phyloP scores from a whole-genome alignment of 208 protist genomes.

The Leishmania guyanensis region DNA sequence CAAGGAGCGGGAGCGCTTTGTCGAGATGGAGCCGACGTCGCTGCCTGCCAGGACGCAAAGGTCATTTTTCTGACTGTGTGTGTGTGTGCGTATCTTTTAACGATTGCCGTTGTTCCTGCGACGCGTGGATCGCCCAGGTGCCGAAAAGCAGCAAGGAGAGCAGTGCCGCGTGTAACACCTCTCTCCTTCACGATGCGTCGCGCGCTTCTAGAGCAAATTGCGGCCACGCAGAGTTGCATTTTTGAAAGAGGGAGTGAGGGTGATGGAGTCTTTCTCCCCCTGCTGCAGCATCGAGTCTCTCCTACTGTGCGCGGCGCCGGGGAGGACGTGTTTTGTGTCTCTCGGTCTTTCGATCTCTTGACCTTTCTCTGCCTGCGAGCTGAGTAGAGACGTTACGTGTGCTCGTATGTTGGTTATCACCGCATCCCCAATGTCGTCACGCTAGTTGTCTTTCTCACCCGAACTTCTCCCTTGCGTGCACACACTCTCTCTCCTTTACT shows the following conservation, averaged over 20 bases:
- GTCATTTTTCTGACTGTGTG: constrained; percentile 27
- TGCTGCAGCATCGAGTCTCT: not conserved
- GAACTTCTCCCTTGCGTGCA: not conserved
- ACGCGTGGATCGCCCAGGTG: not conserved
- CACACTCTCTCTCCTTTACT: not conserved
- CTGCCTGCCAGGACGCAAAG: constrained; percentile 27
- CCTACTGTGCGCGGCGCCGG: not conserved
- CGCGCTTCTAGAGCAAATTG: not conserved
- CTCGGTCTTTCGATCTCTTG: not conserved
- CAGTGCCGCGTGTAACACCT: not conserved
- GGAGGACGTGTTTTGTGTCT: not conserved
- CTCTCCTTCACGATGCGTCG: not conserved
- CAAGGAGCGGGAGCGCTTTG: constrained; percentile 20
- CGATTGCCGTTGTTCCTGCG: not conserved
- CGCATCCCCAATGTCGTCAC: not conserved
- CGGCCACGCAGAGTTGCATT: not conserved
- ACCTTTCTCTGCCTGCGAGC: not conserved
- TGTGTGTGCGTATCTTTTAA: not conserved
- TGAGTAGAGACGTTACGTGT: constrained; percentile 11
- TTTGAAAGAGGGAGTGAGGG: not conserved
- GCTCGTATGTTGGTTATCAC: not conserved
- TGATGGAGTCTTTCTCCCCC: not conserved
- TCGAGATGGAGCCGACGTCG: constrained; percentile 29
- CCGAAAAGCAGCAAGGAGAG: not conserved
- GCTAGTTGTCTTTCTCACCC: not conserved